phyloP scores from a whole-genome alignment of 805 yeast genomes.

The Teunomyces lycoperdinae region DNA sequence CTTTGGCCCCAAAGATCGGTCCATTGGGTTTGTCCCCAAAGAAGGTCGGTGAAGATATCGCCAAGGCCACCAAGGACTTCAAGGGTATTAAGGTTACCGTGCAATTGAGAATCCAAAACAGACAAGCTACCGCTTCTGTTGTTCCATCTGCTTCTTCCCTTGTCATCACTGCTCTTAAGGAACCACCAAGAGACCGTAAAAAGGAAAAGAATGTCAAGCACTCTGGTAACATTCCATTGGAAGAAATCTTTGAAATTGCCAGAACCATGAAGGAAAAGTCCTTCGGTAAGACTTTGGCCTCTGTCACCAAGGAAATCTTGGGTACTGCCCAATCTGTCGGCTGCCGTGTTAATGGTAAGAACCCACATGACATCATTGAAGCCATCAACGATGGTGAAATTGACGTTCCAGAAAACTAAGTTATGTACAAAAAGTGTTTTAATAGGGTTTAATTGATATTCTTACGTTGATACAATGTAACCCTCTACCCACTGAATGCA shows the following conservation, averaged over 20 bases:
- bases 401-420: constrained; percentile 82
- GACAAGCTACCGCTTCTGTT: constrained; percentile 98
- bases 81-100: constrained; percentile 99
- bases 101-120: constrained; percentile 97
- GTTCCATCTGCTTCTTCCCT: constrained; percentile 99
- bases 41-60: constrained; percentile 99
- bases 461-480: constrained; percentile 4
- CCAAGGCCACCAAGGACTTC: constrained; percentile 98
- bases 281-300: constrained; percentile 95
- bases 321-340: constrained; percentile 99
- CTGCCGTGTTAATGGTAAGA: constrained; percentile 98
- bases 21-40: constrained; percentile 99
- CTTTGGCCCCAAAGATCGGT: constrained; percentile 99
- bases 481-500: neutral
- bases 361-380: constrained; percentile 98
- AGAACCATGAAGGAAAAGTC: constrained; percentile 97
- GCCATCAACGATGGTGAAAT: constrained; percentile 98
- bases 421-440: constrained; percentile 37
- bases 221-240: constrained; percentile 97
- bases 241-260: constrained; percentile 95
- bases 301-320: constrained; percentile 96
- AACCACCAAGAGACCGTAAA: constrained; percentile 99
- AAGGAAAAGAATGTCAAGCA: constrained; percentile 99
- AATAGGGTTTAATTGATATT: constrained; percentile 28
- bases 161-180: constrained; percentile 98